phyloP scores from a whole-genome alignment of 352 stramenopile genomes.

The Globisporangium spiculum region DNA sequence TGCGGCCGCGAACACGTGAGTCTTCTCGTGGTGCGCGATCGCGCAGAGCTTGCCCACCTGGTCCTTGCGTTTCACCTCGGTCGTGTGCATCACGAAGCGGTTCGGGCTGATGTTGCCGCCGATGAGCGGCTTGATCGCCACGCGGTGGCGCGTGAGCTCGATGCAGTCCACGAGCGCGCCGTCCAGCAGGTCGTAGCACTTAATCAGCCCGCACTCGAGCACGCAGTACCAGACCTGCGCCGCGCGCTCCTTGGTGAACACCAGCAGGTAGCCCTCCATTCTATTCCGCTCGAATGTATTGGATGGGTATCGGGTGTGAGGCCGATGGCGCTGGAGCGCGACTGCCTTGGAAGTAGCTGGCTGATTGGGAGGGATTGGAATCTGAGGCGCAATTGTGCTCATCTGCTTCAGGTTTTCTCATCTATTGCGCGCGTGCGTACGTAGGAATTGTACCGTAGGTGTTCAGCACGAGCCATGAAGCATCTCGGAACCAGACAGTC shows the following conservation, averaged over 20 bases:
- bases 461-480: background rate
- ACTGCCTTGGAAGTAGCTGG: background rate
- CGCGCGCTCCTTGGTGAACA: constrained; percentile 40
- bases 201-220: constrained; percentile 62
- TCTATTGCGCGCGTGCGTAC: background rate
- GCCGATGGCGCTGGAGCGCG: constrained; percentile 3
- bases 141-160: constrained; percentile 59
- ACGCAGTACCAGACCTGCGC: constrained; percentile 63
- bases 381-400: background rate
- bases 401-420: background rate
- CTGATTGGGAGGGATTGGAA: background rate
- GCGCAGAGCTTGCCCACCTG: constrained; percentile 38
- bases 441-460: background rate
- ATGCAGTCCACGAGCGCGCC: constrained; percentile 36
- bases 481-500: background rate
- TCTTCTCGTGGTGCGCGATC: constrained; percentile 25
- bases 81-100: constrained; percentile 50
- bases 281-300: background rate
- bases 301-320: background rate
- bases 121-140: constrained; percentile 49
- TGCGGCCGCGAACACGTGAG: constrained; percentile 52
- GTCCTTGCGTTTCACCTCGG: constrained; percentile 55
- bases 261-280: constrained; percentile 79
- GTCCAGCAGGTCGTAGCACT: constrained; percentile 39
- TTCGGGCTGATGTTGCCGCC: constrained; percentile 60